Evolutionary conservation across 371 early-diverging fungal species (phyloP).

Genomic region (Sporodiniella umbellata): DNA sequence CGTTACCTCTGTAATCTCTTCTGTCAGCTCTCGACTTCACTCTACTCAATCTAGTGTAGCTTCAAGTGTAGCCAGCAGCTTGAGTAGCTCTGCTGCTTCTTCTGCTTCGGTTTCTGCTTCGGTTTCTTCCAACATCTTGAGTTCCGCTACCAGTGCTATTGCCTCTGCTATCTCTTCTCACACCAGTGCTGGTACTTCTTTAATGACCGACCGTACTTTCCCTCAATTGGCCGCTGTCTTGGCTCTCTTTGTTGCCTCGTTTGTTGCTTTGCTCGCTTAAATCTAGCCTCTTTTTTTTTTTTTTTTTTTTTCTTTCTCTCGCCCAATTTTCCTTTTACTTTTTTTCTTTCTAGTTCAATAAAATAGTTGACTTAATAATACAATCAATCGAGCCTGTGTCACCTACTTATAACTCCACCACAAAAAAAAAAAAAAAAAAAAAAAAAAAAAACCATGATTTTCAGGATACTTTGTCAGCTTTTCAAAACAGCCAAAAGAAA

Average conservation of each 20-base stretch:
- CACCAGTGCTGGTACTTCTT: slow-evolving; percentile 1
- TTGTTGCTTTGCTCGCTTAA: slow-evolving; percentile 27
- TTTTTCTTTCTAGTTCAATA: too few relatives aligned
- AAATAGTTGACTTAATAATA: too few relatives aligned
- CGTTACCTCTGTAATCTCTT: slow-evolving; percentile 17
- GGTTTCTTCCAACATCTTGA: neutral
- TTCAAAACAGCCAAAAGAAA: too few relatives aligned
- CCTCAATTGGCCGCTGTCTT: slow-evolving; percentile 10
- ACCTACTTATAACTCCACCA: too few relatives aligned
- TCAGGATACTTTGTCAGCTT: too few relatives aligned
- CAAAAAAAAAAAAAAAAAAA: too few relatives aligned
- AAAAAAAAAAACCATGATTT: too few relatives aligned
- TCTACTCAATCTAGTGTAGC: slow-evolving; percentile 1
- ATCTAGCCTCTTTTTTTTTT: neutral
- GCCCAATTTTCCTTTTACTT: too few relatives aligned
- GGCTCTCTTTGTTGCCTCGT: slow-evolving; percentile 22
- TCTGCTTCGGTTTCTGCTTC: neutral
- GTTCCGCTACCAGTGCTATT: slow-evolving; percentile 6
- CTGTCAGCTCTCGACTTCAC: slow-evolving; percentile 2
- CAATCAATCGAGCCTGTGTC: too few relatives aligned
- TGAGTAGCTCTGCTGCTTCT: neutral
- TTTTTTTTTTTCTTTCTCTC: neutral
- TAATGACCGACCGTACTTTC: neutral
- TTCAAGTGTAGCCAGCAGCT: neutral
- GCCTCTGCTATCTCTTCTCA: neutral